Conservation (phyloP, 805 yeast genomes). For the Hanseniaspora lindneri region DNA sequence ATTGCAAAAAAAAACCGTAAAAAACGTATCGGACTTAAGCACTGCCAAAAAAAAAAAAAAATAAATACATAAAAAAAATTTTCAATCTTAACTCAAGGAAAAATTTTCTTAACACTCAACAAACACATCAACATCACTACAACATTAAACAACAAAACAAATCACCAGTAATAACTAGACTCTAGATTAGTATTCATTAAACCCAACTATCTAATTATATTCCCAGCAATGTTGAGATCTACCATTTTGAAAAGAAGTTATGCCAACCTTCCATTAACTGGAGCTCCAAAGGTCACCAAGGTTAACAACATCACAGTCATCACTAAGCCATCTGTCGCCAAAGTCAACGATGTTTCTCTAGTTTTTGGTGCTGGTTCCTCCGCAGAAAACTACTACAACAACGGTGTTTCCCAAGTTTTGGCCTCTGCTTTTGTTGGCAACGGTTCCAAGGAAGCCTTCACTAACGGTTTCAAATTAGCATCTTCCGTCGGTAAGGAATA, state of each 20-base stretch:
- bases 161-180: constrained; percentile 6
- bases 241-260: constrained; percentile 23
- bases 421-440: constrained; percentile 38
- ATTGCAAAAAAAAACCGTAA: no score
- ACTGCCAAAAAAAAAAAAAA: not conserved
- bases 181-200: constrained; percentile 2
- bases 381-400: constrained; percentile 67
- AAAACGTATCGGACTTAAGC: not conserved
- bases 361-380: constrained; percentile 69
- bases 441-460: constrained; percentile 26
- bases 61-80: no score
- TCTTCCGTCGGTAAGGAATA: constrained; percentile 50
- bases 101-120: constrained; percentile 7
- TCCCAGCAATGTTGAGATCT: constrained; percentile 14
- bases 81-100: no score
- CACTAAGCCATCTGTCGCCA: constrained; percentile 45
- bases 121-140: no score
- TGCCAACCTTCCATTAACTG: constrained; percentile 41
- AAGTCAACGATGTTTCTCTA: constrained; percentile 47
- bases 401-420: constrained; percentile 63
- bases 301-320: constrained; percentile 61
- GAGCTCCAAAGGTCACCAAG: constrained; percentile 58
- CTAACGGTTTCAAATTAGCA: constrained; percentile 47
- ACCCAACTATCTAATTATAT: not conserved
- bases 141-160: no score